phyloP scores from a whole-genome alignment of 1,284 basidiomycete genomes.

The Malassezia equina region DNA sequence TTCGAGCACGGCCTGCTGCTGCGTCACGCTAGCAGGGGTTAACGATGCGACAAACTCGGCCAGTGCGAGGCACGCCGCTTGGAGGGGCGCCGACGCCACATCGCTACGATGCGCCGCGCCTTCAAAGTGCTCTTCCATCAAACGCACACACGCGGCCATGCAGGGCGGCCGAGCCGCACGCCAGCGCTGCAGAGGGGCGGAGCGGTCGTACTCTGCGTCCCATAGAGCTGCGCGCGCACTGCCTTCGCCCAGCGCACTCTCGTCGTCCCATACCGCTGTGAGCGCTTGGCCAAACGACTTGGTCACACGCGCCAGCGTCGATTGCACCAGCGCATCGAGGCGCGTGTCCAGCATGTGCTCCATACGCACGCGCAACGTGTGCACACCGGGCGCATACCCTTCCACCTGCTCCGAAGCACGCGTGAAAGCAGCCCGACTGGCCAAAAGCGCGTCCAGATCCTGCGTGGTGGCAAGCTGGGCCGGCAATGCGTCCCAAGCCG shows the following conservation, averaged over 20 bases:
- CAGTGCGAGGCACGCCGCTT: background rate
- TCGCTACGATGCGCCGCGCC: background rate
- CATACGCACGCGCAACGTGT: background rate
- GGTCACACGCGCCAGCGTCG: background rate
- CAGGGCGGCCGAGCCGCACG: background rate
- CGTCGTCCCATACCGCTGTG: background rate
- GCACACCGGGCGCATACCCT: background rate
- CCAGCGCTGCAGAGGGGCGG: background rate
- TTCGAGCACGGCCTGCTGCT: background rate
- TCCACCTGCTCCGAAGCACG: background rate
- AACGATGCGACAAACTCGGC: background rate
- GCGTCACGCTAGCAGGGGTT: background rate
- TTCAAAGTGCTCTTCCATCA: background rate
- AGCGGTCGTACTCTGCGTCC: background rate
- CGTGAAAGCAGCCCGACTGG: background rate
- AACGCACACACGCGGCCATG: background rate
- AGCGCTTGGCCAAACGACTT: background rate
- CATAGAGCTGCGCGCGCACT: background rate
- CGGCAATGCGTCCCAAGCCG: background rate
- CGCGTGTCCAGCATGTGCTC: slow-evolving; percentile 5
- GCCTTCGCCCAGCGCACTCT: background rate
- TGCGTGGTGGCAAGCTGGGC: background rate
- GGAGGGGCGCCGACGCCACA: background rate
- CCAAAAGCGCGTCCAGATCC: slow-evolving; percentile 2
- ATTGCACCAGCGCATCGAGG: background rate